A percentile compares a stretch with the other conserved stretches of the same genome.
phyloP scores from a whole-genome alignment of 768 basidiomycete species.

The Tubosaeta sp. region DNA sequence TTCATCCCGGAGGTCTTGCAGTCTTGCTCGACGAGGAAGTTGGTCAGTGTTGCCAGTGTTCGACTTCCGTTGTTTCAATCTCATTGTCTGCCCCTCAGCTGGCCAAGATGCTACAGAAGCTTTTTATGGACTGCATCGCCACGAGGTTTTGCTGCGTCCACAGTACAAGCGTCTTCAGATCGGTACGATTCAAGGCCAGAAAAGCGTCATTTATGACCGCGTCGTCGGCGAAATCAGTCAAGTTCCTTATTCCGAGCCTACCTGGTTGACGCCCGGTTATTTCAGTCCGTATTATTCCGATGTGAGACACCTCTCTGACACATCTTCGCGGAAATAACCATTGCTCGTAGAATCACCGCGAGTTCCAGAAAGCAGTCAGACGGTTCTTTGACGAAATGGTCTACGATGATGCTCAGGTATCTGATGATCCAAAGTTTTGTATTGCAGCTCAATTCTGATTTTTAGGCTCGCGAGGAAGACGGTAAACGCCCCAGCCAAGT shows the following conservation, averaged over 20 bases:
- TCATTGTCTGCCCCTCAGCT: constrained; percentile 38
- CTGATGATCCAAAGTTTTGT: constrained; percentile 1
- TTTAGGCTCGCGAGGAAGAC: constrained; percentile 69
- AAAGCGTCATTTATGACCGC: constrained; percentile 46
- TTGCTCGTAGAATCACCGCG: constrained; percentile 42
- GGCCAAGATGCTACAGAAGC: constrained; percentile 84
- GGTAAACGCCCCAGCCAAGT: constrained; percentile 81
- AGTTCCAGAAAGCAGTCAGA: constrained; percentile 44
- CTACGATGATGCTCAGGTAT: constrained; percentile 37
- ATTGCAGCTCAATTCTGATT: constrained; percentile 11
- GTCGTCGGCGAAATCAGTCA: constrained; percentile 56
- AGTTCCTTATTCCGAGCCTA: constrained; percentile 88
- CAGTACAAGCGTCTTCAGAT: constrained; percentile 72
- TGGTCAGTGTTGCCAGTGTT: constrained; percentile 41
- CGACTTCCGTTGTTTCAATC: background rate
- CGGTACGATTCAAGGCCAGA: constrained; percentile 65
- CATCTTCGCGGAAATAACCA: constrained; percentile 2
- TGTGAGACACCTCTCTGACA: constrained; percentile 29
- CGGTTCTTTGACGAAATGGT: constrained; percentile 69
- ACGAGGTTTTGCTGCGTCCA: constrained; percentile 74
- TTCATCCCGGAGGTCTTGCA: constrained; percentile 81
- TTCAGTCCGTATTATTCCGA: constrained; percentile 69
- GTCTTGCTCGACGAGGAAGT: constrained; percentile 78
- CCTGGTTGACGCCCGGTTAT: constrained; percentile 71
- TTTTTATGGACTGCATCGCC: constrained; percentile 86